A percentile compares a stretch with the other conserved stretches of the same genome.
phyloP scores from a whole-genome alignment of 1,284 basidiomycete genomes.

The Cutaneotrichosporon mucoides region DNA sequence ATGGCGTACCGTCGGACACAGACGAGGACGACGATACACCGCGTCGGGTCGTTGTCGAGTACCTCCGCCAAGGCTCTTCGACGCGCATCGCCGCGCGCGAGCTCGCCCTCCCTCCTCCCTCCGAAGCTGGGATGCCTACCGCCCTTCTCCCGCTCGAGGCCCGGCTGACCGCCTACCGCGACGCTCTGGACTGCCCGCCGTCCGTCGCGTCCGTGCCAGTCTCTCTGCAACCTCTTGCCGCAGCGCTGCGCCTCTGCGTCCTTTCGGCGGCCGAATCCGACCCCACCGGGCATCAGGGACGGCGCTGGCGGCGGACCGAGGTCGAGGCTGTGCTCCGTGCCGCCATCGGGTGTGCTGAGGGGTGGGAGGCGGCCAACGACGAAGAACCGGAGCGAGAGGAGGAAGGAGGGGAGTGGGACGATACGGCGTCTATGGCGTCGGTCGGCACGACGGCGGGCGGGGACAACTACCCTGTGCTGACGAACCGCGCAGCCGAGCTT shows the following conservation, averaged over 20 bases:
- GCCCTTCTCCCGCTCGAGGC: conserved; percentile 55
- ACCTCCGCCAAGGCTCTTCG: conserved; percentile 65
- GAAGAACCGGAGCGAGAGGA: neutral
- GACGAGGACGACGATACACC: conserved; percentile 9
- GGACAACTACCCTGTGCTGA: conserved; percentile 24
- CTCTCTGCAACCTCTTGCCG: conserved; percentile 33
- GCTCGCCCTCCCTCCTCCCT: conserved; percentile 29
- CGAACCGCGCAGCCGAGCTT: conserved; percentile 66
- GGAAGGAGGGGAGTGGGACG: neutral
- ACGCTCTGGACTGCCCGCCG: conserved; percentile 56
- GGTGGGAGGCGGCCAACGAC: conserved; percentile 22
- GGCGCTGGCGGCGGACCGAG: conserved; percentile 64
- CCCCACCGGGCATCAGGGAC: conserved; percentile 29
- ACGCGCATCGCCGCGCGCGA: conserved; percentile 56
- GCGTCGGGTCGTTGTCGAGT: conserved; percentile 60
- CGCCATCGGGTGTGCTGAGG: conserved; percentile 24
- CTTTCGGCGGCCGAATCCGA: conserved; percentile 28
- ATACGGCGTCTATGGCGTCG: neutral
- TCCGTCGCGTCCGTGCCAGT: conserved; percentile 48
- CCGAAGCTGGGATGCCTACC: conserved; percentile 9
- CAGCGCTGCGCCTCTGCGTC: conserved; percentile 45
- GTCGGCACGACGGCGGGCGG: neutral
- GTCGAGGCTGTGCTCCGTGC: conserved; percentile 60
- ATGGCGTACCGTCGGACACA: neutral
- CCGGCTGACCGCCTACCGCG: conserved; percentile 59